These are phyloP conservation scores for Gremmenia infestans DNA, from an alignment of 2,329 filamentous ascomycete species.

Conservation along the genomic window DNA sequence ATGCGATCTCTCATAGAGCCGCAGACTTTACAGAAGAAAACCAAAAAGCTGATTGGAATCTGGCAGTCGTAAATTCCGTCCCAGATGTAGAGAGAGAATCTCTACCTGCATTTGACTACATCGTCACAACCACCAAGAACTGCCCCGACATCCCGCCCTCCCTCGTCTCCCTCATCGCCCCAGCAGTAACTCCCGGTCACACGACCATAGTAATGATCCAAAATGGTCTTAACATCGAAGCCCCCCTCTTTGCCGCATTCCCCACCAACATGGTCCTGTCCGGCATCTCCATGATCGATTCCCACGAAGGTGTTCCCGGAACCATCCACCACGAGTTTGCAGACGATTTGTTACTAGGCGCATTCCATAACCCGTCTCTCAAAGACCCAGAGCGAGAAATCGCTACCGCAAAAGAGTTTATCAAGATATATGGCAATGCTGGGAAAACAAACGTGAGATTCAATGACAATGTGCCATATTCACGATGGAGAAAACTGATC, in stretches of 20 bases:
- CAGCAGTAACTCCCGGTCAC: constrained; percentile 16
- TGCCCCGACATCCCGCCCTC: constrained; percentile 31
- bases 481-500: constrained; percentile 17
- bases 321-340: constrained; percentile 16
- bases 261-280: constrained; percentile 17
- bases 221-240: constrained; percentile 20
- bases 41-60: not conserved
- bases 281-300: constrained; percentile 19
- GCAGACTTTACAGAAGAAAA: not conserved
- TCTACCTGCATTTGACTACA: constrained; percentile 11
- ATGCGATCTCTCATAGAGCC: too few species aligned
- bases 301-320: constrained; percentile 11
- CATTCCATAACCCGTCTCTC: constrained; percentile 14
- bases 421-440: constrained; percentile 13
- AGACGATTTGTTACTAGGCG: constrained; percentile 13
- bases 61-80: constrained; percentile 35
- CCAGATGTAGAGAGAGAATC: constrained; percentile 38
- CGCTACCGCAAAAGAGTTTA: constrained; percentile 7
- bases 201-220: constrained; percentile 17
- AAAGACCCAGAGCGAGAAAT: constrained; percentile 7
- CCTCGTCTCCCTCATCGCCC: constrained; percentile 12
- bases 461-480: constrained; percentile 11
- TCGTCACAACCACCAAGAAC: constrained; percentile 11
- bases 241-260: constrained; percentile 14
- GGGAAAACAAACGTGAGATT: constrained; percentile 8